A percentile compares a stretch with the other conserved stretches of the same genome.
Evolutionary conservation across 2,329 filamentous ascomycete species (phyloP).

Genomic region (Coniochaeta sp.): DNA sequence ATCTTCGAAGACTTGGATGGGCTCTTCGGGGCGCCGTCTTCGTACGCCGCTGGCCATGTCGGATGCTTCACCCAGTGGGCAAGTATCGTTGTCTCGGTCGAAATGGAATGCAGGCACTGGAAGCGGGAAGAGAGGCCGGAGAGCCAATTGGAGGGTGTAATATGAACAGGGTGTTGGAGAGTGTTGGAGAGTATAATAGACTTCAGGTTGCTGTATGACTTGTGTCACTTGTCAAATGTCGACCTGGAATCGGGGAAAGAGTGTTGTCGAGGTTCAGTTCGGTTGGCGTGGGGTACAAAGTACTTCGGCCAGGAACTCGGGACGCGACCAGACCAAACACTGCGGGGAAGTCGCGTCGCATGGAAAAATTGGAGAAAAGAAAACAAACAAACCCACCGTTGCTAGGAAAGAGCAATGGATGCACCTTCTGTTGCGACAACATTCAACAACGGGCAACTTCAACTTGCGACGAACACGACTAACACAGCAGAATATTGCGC

Average conservation of each 20-base stretch:
- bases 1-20: constrained; percentile 44
- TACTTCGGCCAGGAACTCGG: not conserved
- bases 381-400: constrained; percentile 7
- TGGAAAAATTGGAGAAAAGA: not conserved
- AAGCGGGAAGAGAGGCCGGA: not conserved
- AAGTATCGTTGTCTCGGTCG: too few relatives aligned
- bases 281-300: not conserved
- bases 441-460: constrained; percentile 4
- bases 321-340: not conserved
- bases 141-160: not conserved
- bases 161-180: not conserved
- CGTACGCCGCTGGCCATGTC: constrained; percentile 9
- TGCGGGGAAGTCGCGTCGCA: constrained; percentile 4
- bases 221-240: not conserved
- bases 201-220: too few relatives aligned
- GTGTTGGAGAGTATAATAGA: not conserved
- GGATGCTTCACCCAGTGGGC: too few relatives aligned
- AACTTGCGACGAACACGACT: not conserved
- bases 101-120: not conserved
- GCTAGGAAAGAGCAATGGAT: not conserved
- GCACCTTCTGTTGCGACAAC: not conserved
- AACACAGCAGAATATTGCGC: too few relatives aligned
- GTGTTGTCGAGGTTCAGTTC: too few relatives aligned
- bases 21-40: constrained; percentile 24
- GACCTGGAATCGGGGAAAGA: not conserved